phyloP scores from a whole-genome alignment of 1,139 yeast species.

The Dujonia santamariae region DNA sequence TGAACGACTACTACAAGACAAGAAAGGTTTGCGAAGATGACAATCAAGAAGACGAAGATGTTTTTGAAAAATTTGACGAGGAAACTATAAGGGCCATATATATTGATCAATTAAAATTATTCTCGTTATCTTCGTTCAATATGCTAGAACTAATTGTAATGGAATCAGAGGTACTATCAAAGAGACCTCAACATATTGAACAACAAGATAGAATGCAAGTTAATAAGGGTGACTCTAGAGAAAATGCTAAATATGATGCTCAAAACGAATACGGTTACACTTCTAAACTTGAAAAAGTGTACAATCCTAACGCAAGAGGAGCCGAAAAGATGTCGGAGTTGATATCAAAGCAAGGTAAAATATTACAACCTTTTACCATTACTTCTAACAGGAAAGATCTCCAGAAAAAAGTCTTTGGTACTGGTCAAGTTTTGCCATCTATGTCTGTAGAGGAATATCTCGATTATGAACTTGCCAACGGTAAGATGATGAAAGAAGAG shows the following conservation, averaged over 20 bases:
- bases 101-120: slow-evolving; percentile 51
- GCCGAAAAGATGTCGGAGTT: slow-evolving; percentile 29
- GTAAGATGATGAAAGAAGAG: slow-evolving; percentile 67
- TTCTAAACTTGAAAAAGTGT: slow-evolving; percentile 48
- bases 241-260: slow-evolving; percentile 14
- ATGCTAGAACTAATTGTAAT: slow-evolving; percentile 51
- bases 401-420: slow-evolving; percentile 71
- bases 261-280: slow-evolving; percentile 44
- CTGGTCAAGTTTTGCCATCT: slow-evolving; percentile 91
- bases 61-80: slow-evolving; percentile 48
- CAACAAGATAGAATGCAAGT: slow-evolving; percentile 13
- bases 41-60: slow-evolving; percentile 22
- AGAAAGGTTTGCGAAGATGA: slow-evolving; percentile 13
- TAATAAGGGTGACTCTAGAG: slow-evolving; percentile 7
- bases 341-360: slow-evolving; percentile 67
- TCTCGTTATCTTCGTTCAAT: slow-evolving; percentile 51
- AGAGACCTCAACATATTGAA: slow-evolving; percentile 28
- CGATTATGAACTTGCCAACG: slow-evolving; percentile 80
- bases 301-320: slow-evolving; percentile 23
- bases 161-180: slow-evolving; percentile 56
- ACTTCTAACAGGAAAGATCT: slow-evolving; percentile 59
- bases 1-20: slow-evolving; percentile 27
- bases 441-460: slow-evolving; percentile 92
- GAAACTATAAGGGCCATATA: slow-evolving; percentile 55
- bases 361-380: slow-evolving; percentile 80